These are phyloP conservation scores for Bondarzewia mesenterica DNA, from an alignment of 1,284 basidiomycete species.

Conservation along the genomic window DNA sequence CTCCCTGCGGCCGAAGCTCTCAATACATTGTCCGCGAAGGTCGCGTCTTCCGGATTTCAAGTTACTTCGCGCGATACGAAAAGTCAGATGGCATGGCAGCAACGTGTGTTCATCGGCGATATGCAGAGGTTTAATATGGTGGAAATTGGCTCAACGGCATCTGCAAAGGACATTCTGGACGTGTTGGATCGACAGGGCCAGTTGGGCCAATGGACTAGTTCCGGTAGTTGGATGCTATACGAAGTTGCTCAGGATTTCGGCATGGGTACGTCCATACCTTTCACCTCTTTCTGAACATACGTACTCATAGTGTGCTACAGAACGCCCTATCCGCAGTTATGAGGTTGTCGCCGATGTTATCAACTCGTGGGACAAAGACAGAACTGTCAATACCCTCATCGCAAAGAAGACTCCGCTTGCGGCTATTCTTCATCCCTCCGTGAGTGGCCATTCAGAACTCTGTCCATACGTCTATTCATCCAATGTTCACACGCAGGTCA, in stretches of 20 bases:
- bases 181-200: conserved; percentile 55
- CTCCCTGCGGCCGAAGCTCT: conserved; percentile 23
- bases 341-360: conserved; percentile 70
- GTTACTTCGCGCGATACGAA: conserved; percentile 9
- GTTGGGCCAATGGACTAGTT: conserved; percentile 46
- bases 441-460: conserved; percentile 25
- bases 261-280: conserved; percentile 53
- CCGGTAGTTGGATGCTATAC: conserved; percentile 69
- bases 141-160: conserved; percentile 52
- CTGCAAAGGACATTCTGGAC: conserved; percentile 57
- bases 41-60: conserved; percentile 2
- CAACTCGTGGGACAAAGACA: conserved; percentile 78
- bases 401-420: conserved; percentile 66
- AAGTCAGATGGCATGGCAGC: conserved; percentile 34
- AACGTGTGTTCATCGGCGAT: conserved; percentile 66
- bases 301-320: conserved; percentile 29
- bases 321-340: conserved; percentile 80
- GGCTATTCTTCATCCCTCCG: conserved; percentile 45
- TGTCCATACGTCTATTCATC: not conserved
- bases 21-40: conserved; percentile 6
- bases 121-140: conserved; percentile 68
- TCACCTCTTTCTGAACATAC: not conserved
- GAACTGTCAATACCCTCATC: conserved; percentile 68
- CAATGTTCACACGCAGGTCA: conserved; percentile 34
- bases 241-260: conserved; percentile 79